A percentile compares a stretch with the other conserved stretches of the same genome.
These are phyloP conservation scores for Heliosperma pusillum DNA, from an alignment of 148 eudicot species.

Conservation along the genomic window DNA sequence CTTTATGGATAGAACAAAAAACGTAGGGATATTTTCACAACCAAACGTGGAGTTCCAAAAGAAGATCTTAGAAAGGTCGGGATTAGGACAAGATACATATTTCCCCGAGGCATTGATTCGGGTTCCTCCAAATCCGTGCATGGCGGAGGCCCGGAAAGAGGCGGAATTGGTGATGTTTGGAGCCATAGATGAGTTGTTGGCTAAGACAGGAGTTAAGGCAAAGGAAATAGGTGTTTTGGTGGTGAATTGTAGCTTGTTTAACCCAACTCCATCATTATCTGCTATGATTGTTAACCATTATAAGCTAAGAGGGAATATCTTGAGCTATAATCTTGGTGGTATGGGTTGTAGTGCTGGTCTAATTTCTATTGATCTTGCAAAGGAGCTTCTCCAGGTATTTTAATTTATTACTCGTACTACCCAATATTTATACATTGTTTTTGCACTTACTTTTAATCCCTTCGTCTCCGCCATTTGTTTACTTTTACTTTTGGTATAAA, in stretches of 20 bases:
- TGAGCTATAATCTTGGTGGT: conserved; percentile 47
- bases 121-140: conserved; percentile 38
- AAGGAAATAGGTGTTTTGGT: conserved; percentile 42
- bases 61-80: conserved; percentile 42
- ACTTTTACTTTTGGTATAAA: too few species aligned
- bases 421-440: too few species aligned
- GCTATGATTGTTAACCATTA: conserved; percentile 52
- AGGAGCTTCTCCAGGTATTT: conserved; percentile 38
- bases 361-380: conserved; percentile 46
- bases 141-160: conserved; percentile 44
- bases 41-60: conserved; percentile 38
- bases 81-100: conserved; percentile 42
- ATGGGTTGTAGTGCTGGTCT: conserved; percentile 54
- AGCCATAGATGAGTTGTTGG: conserved; percentile 40
- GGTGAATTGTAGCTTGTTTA: conserved; percentile 45
- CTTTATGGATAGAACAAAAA: conserved; percentile 32
- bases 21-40: conserved; percentile 22
- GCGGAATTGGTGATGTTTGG: conserved; percentile 45
- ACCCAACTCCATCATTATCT: conserved; percentile 44
- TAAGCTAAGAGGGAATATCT: conserved; percentile 41
- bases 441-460: too few species aligned
- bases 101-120: conserved; percentile 35
- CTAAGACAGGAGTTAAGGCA: conserved; percentile 39
- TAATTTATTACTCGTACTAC: too few species aligned
- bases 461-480: too few species aligned